Base-by-base conservation (phyloP, 176 grass and related monocot genomes). In the Aegilops longissima region DNA sequence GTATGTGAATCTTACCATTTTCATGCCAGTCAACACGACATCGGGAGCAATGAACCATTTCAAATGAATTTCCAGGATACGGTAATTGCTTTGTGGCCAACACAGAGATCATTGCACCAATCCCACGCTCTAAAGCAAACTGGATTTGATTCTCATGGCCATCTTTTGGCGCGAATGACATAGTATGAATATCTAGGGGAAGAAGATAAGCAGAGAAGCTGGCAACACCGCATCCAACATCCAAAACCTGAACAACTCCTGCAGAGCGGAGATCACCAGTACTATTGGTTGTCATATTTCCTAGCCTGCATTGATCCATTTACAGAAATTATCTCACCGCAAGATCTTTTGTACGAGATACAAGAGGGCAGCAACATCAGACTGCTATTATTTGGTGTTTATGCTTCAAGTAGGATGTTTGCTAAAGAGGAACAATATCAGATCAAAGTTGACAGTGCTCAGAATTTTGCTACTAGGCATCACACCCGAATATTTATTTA, bases 111-210 rank as follows among this genome's bases (percentile, higher is more conserved):
- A 96, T 92, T 87, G 97, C 94, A 65, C 90, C 83, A 85, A 99
- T 96, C 78, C 94, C 97, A 88, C 97, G 89, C 83, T 99, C 97
- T 76, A 99, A 82, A 47, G 94, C 90, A 94, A 94, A 99, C 80
- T 99, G 97, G 69, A 99, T 99, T 79, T 99, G 92, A 91, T 99
- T 99, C 86, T 99, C 97, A 88, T 99, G 94, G 71, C 87, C 97
- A 64, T 94, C 94, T 91, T 96, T 99, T 42, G 97, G 97, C 31
- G 94, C 94, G 93, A 99, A 94, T 83, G 97, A 94, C 96, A 98
- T 92, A 23, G 96, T 95, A 14, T 88, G 96, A 84, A 95, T 98
- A 66, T 84, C 90, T 75, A 98, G 76, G 70, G 93, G 90, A 61
- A 98, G 86, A 85, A 98, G 86, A 78, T 98, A 95, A 66, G 96